Evolutionary conservation across 2,329 filamentous ascomycete genomes (phyloP).

Genomic region (Macroventuria anomochaeta): DNA sequence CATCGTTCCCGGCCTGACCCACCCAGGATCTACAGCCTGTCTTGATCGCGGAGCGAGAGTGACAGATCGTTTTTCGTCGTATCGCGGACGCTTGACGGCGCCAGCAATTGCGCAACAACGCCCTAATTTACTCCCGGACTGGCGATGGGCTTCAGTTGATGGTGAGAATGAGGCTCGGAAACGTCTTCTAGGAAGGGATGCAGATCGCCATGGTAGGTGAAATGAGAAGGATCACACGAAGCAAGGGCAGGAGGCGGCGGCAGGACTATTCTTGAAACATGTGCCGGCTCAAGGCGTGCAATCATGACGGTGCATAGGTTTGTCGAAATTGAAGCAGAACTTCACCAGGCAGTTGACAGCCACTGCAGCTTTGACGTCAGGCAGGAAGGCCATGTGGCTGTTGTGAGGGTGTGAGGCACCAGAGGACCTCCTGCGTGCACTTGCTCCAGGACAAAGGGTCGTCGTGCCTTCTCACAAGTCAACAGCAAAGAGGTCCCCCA

Average conservation of each 20-base stretch:
- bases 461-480: neutral
- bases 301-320: neutral
- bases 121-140: neutral
- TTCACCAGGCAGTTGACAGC: neutral
- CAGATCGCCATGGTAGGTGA: conserved; percentile 7
- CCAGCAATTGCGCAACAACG: neutral
- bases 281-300: conserved; percentile 13
- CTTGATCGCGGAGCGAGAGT: conserved; percentile 8
- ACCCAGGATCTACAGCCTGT: conserved; percentile 16
- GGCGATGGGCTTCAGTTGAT: neutral
- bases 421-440: too few relatives aligned
- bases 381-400: neutral
- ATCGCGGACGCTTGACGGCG: neutral
- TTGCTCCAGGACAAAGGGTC: neutral
- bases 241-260: conserved; percentile 15
- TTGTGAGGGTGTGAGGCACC: neutral
- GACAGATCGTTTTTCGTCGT: conserved; percentile 9
- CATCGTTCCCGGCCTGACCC: conserved; percentile 17
- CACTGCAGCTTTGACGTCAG: conserved; percentile 1
- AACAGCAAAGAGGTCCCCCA: neutral
- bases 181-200: neutral
- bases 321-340: conserved; percentile 1
- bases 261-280: conserved; percentile 14
- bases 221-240: conserved; percentile 18
- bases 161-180: neutral